Percentiles rank a stretch among this genome's conserved stretches.
Conservation (phyloP, 306 rosid species). For the Erythrophleum fordii region DNA sequence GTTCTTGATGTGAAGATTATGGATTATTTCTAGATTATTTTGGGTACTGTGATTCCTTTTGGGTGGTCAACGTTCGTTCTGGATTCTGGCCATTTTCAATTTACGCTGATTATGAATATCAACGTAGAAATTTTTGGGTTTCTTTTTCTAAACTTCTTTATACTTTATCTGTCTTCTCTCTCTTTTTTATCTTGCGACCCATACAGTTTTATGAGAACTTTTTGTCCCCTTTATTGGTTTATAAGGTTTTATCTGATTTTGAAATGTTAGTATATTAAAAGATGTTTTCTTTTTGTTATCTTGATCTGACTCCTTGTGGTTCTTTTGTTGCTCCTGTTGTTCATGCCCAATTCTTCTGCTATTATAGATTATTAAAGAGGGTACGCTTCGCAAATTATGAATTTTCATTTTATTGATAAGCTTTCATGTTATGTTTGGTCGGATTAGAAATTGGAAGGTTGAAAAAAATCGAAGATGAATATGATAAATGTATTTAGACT, state of each 20-base stretch:
- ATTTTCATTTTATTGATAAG: not conserved
- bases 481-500: not conserved
- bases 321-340: not conserved
- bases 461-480: not conserved
- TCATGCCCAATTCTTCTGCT: not conserved
- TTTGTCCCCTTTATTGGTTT: not conserved
- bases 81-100: slow-evolving; percentile 4
- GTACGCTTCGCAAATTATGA: not conserved
- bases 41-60: slow-evolving; percentile 19
- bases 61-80: slow-evolving; percentile 14
- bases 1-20: not conserved
- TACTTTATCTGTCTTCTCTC: not conserved
- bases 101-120: not conserved
- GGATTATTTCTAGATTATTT: slow-evolving; percentile 14
- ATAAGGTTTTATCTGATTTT: not conserved
- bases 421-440: slow-evolving; percentile 6
- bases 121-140: not conserved
- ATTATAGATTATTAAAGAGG: not conserved
- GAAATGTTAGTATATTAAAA: not conserved
- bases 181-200: not conserved
- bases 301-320: not conserved
- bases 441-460: not conserved
- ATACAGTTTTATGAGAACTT: not conserved
- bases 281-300: not conserved
- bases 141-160: not conserved